Base-by-base conservation (phyloP, 1,284 basidiomycete genomes). In the Rhodotorula glutinis region DNA sequence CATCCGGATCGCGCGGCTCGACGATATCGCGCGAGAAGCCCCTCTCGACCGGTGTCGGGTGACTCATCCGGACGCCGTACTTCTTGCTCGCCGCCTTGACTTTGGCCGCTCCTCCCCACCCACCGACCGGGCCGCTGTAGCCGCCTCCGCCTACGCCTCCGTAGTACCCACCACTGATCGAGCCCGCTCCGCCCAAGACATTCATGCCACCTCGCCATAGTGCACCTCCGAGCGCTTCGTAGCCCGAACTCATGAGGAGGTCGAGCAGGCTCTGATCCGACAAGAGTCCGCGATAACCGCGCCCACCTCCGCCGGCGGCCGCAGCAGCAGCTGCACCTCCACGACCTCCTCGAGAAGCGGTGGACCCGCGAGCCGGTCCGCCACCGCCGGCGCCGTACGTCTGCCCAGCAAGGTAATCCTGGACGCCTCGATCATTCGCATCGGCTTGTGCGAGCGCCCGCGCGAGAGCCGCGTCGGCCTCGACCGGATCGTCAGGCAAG, bases 1-100 rank as follows among this genome's bases (percentile, higher is more conserved):
- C 51, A 33, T 53, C 60, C 23, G 52, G 53, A 3, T 67, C 67
- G 19, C 27, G 56, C 30, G 67, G 70, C 38, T 69, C 63, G 58
- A 68, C 41, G 19, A 73, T 60, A 47, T 70, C 67, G 25, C 71
- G 55, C 57, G 62, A 38, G 49, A 73, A 73, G 21, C 71, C 71
- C 11, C 29, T 33, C 30, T 65, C 58, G 38, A 65, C 30, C 30
- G 47, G 38, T 4, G 19, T 16, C 13, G 71, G 71, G 40, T 73
- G 71, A 41, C 63, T 66, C 63, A 66, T 66, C 58, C 38, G 51
- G 19, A 70, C 62, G 33, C 57, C 60, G 43, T 67, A 73, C 59
- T 70, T 67, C 41, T 64, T 63, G 19, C 53, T 52, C 53, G 63
- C 69, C 17, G 59, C 60, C 40, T 44, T 52, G 17, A 66, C 69